A percentile compares a stretch with the other conserved stretches of the same genome.
These are phyloP conservation scores for Colletotrichum liriopes DNA, from an alignment of 2,329 filamentous ascomycete species.

Conservation along the genomic window DNA sequence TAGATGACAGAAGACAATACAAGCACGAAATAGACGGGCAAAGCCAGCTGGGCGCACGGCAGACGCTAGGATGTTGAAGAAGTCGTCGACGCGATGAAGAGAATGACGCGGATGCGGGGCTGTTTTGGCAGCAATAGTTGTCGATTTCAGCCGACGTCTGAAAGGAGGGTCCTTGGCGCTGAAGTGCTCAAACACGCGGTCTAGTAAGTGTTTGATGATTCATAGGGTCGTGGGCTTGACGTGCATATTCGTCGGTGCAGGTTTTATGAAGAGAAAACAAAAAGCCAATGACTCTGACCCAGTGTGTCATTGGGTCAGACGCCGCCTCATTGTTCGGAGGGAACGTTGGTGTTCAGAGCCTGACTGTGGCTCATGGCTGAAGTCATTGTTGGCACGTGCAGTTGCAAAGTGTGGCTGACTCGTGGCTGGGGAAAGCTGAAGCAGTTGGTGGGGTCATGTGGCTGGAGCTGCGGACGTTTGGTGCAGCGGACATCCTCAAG, in stretches of 20 bases:
- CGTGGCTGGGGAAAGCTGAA: neutral
- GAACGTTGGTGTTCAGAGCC: neutral
- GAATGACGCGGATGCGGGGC: slow-evolving; percentile 29
- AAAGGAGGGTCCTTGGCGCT: slow-evolving; percentile 14
- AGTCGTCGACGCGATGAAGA: neutral
- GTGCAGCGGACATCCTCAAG: slow-evolving; percentile 13
- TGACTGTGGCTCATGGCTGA: slow-evolving; percentile 2
- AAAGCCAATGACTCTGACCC: slow-evolving; percentile 9
- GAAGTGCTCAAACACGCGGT: slow-evolving; percentile 11
- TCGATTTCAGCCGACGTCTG: slow-evolving; percentile 5
- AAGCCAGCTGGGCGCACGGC: neutral
- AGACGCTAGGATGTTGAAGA: neutral
- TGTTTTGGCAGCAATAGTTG: neutral
- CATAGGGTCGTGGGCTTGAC: slow-evolving; percentile 10
- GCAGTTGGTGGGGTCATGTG: neutral
- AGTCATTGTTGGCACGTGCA: slow-evolving; percentile 19
- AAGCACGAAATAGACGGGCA: neutral
- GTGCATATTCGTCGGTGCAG: slow-evolving; percentile 10
- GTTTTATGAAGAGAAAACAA: neutral
- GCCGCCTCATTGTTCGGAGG: slow-evolving; percentile 11
- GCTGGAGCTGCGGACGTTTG: neutral
- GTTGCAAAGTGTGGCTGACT: slow-evolving; percentile 11
- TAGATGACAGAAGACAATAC: neutral
- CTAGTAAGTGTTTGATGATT: slow-evolving; percentile 27
- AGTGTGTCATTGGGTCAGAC: slow-evolving; percentile 21